These are phyloP conservation scores for Elaphomyces granulatus DNA, from an alignment of 495 filamentous ascomycete species.

Conservation along the genomic window DNA sequence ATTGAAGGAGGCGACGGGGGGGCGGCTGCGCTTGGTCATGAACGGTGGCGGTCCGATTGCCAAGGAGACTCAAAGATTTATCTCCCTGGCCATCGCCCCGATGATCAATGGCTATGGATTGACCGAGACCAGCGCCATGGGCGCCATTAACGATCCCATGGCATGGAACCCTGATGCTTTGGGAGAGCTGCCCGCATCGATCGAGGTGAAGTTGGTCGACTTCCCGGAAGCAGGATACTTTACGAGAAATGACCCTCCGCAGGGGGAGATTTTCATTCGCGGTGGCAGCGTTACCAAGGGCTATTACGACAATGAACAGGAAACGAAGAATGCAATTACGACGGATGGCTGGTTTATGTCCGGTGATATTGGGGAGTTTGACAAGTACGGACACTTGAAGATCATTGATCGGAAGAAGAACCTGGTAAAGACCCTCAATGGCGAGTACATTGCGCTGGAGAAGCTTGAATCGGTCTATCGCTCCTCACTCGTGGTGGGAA, in stretches of 20 bases:
- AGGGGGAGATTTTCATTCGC: conserved; percentile 89
- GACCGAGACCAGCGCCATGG: conserved; percentile 93
- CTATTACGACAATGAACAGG: conserved; percentile 73
- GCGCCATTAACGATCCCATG: conserved; percentile 73
- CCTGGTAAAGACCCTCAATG: conserved; percentile 85
- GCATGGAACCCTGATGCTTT: conserved; percentile 77
- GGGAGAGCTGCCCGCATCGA: conserved; percentile 63
- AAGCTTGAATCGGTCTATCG: conserved; percentile 97
- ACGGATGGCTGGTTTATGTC: conserved; percentile 92
- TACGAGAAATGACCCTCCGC: conserved; percentile 74
- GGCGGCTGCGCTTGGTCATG: conserved; percentile 64
- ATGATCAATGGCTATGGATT: conserved; percentile 94
- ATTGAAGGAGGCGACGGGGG: conserved; percentile 81
- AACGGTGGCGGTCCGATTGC: conserved; percentile 79
- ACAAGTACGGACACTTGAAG: conserved; percentile 61
- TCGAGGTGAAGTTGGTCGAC: conserved; percentile 93
- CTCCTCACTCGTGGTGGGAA: conserved; percentile 66
- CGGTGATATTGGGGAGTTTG: conserved; percentile 87
- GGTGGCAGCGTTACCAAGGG: conserved; percentile 55
- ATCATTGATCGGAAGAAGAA: conserved; percentile 99
- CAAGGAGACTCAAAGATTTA: conserved; percentile 75
- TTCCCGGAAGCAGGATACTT: conserved; percentile 88
- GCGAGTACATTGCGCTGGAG: conserved; percentile 97
- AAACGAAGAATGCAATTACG: conserved; percentile 60
- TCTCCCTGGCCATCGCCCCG: conserved; percentile 74